Conservation (phyloP, 805 yeast genomes). For the Zygosaccharomyces bailii region DNA sequence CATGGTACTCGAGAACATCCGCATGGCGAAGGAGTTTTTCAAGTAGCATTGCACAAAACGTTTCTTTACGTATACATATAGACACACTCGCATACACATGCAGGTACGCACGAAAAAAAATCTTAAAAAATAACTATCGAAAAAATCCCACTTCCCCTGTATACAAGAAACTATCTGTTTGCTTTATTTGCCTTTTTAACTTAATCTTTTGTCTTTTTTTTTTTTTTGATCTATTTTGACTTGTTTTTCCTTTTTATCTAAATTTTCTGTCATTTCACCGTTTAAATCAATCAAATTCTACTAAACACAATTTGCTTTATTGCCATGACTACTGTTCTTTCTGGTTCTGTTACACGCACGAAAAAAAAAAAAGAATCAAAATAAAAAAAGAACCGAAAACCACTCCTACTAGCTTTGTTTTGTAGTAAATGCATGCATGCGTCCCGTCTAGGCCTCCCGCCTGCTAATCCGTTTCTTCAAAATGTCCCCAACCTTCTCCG, state of each 20-base stretch:
- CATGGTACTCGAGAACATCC: conserved; percentile 54
- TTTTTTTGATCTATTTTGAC: not conserved
- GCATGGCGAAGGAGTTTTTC: conserved; percentile 54
- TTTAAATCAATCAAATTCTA: not conserved
- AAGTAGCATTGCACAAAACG: too few relatives aligned
- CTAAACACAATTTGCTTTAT: not conserved
- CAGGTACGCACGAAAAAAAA: too few relatives aligned
- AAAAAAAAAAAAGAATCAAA: not conserved
- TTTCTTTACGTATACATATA: too few relatives aligned
- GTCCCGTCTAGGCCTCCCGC: not conserved
- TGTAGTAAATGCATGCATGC: not conserved
- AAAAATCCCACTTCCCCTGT: too few relatives aligned
- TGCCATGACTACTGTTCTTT: too few relatives aligned
- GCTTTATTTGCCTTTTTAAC: too few relatives aligned
- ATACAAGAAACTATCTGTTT: too few relatives aligned
- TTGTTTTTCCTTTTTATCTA: not conserved
- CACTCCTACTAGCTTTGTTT: not conserved
- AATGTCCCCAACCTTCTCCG: conserved; percentile 27
- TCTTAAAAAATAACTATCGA: too few relatives aligned
- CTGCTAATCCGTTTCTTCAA: conserved; percentile 23
- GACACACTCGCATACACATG: too few relatives aligned
- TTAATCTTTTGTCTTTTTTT: not conserved
- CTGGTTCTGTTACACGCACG: too few relatives aligned
- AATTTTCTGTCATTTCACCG: not conserved
- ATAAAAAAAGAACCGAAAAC: not conserved